A percentile compares a stretch with the other conserved stretches of the same genome.
Conservation (phyloP, 1,139 yeast species). For the Hanseniaspora gamundiae region DNA sequence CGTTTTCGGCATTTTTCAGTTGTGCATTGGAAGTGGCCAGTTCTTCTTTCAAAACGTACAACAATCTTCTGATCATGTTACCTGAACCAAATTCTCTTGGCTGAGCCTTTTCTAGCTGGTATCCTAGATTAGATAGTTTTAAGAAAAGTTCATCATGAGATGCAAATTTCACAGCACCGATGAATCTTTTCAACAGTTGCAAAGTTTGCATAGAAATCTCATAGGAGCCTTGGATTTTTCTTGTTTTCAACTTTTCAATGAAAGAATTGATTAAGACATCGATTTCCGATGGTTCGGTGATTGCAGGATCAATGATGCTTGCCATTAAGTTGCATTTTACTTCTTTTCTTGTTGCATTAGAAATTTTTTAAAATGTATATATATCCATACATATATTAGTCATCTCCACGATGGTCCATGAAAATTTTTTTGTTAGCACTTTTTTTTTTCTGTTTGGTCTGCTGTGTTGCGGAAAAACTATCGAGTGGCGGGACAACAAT, state of each 20-base stretch:
- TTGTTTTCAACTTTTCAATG: constrained; percentile 26
- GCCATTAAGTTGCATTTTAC: not conserved
- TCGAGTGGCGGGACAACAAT: too few species aligned
- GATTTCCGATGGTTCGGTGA: constrained; percentile 12
- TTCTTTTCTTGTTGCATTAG: too few species aligned
- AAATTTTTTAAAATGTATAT: too few species aligned
- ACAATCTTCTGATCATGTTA: constrained; percentile 78
- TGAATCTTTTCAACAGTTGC: constrained; percentile 74
- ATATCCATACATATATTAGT: too few species aligned
- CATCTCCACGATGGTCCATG: too few species aligned
- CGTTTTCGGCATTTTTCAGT: constrained; percentile 29
- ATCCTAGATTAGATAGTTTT: constrained; percentile 35
- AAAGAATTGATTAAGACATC: constrained; percentile 29
- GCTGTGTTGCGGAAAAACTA: too few species aligned
- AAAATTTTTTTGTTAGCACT: too few species aligned
- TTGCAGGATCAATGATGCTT: not conserved
- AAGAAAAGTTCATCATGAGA: constrained; percentile 7
- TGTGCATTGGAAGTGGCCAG: constrained; percentile 27
- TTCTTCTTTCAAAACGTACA: constrained; percentile 83
- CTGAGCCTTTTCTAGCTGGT: constrained; percentile 45
- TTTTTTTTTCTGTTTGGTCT: too few species aligned
- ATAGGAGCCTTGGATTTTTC: constrained; percentile 36
- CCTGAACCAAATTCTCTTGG: constrained; percentile 82
- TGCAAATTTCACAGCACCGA: constrained; percentile 21
- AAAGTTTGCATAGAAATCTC: constrained; percentile 79